Evolutionary conservation across 192 early-diverging fungal genomes (phyloP), one percentile per base, ranked within the genome.

Genomic region (Chytriomyces hyalinus): DNA sequence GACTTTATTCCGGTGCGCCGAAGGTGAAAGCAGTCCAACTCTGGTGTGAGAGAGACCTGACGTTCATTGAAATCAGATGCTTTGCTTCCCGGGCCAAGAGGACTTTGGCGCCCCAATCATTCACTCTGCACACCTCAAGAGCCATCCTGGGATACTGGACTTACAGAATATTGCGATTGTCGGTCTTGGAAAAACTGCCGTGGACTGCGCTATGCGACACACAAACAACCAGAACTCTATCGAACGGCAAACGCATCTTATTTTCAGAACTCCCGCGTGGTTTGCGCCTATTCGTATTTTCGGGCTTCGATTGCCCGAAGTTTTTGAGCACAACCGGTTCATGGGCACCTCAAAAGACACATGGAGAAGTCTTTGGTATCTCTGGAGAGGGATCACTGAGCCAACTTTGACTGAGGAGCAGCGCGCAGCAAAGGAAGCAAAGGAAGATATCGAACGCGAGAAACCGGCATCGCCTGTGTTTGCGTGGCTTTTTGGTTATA

Each of bases 181-280:
- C 36, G 69, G 69, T 8, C 10, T 51, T 8, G 36, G 20, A 5
- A 71, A 71, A 71, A 71, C 53, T 9, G 49, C 49, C 6, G 51
- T 44, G 2, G 69, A 71, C 51, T 57, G 48, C 6, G n/a, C 36
- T 0, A 71, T 59, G 24, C 8, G 11, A 9, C 28, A 28, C 5
- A 2, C 28, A 3, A 15, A 43, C 10, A 67, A 67, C 24, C 17
- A 3, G 5, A 28, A 43, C 15, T 9, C 28, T 47, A 43, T 46
- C 1, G 46, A 47, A 13, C 66, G 28, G 15, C 15, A 67, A 67
- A 67, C 66, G 3, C 66, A 67, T 46, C 13, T 67, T 28, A 47
- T 67, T 24, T 67, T 67, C 24, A 28, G 66, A 15, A 67, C 13
- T n/a, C 43, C 66, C 2, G 3, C 44, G 17, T 67, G 66, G 66